Evolutionary conservation across 2,329 filamentous ascomycete genomes (phyloP).

Genomic region (Calonectria hongkongensis): DNA sequence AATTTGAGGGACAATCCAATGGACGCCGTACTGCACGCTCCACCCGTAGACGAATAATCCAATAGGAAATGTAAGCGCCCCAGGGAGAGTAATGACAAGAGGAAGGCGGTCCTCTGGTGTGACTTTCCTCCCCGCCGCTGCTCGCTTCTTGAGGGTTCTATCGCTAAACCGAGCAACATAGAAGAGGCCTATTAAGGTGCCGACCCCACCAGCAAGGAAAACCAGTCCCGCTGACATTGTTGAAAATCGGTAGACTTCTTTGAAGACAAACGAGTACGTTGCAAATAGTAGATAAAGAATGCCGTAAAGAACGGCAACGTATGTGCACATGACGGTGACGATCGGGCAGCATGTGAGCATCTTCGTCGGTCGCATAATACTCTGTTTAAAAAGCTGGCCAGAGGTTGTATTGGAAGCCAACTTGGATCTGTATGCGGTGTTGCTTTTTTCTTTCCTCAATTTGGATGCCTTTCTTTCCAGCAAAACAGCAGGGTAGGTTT

Average conservation of each 20-base stretch:
- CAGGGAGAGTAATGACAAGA: slow-evolving; percentile 43
- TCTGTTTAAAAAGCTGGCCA: slow-evolving; percentile 40
- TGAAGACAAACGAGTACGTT: slow-evolving; percentile 72
- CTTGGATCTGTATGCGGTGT: not conserved
- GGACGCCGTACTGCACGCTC: slow-evolving; percentile 48
- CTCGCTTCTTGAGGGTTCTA: slow-evolving; percentile 39
- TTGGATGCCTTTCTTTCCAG: slow-evolving; percentile 7
- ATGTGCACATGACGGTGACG: slow-evolving; percentile 79
- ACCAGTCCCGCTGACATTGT: slow-evolving; percentile 48
- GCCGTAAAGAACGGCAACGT: slow-evolving; percentile 77
- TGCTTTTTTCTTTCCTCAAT: not conserved
- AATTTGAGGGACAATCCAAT: not conserved
- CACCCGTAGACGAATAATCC: slow-evolving; percentile 51
- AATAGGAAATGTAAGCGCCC: slow-evolving; percentile 42
- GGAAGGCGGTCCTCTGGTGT: slow-evolving; percentile 46
- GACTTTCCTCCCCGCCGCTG: slow-evolving; percentile 27
- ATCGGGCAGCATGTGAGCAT: slow-evolving; percentile 73
- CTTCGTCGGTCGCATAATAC: slow-evolving; percentile 75
- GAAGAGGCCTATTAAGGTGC: slow-evolving; percentile 46
- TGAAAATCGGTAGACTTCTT: slow-evolving; percentile 74
- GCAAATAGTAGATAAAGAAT: slow-evolving; percentile 73
- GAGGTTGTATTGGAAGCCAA: not conserved
- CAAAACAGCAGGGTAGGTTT: slow-evolving; percentile 74
- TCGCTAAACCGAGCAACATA: slow-evolving; percentile 46
- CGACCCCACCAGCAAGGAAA: slow-evolving; percentile 48